Percentiles rank a stretch among this genome's conserved stretches.
Evolutionary conservation across 2,329 filamentous ascomycete genomes (phyloP).

Genomic region (Cadophora sp.): DNA sequence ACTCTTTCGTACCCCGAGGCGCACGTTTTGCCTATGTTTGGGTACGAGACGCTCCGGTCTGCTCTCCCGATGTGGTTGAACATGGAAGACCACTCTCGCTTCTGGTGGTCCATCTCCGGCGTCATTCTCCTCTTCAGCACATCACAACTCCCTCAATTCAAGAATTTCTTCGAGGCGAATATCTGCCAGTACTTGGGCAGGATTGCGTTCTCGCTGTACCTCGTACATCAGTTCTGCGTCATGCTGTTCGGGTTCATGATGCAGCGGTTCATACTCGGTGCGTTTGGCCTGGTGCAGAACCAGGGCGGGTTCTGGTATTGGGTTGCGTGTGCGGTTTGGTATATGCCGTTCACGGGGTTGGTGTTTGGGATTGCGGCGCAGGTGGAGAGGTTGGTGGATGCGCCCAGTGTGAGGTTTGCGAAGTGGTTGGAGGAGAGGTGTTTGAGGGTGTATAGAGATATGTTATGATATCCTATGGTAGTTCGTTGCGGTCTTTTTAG

Average conservation of each 20-base stretch:
- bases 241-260: conserved; percentile 44
- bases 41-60: conserved; percentile 32
- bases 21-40: conserved; percentile 35
- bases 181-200: conserved; percentile 62
- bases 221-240: conserved; percentile 52
- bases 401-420: conserved; percentile 63
- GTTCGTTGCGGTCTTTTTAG: neutral
- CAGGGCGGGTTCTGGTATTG: conserved; percentile 28
- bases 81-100: conserved; percentile 36
- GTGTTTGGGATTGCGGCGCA: conserved; percentile 55
- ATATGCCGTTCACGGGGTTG: conserved; percentile 44
- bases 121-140: conserved; percentile 34
- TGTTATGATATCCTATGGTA: neutral
- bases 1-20: conserved; percentile 25
- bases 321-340: conserved; percentile 34
- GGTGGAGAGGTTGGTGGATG: conserved; percentile 57
- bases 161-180: conserved; percentile 53
- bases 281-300: conserved; percentile 22
- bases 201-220: conserved; percentile 60
- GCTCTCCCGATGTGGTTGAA: conserved; percentile 31
- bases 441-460: conserved; percentile 44
- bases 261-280: conserved; percentile 23
- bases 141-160: conserved; percentile 47
- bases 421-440: conserved; percentile 58
- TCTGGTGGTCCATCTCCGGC: conserved; percentile 39